phyloP scores from a whole-genome alignment of 208 protist genomes.

The Crithidia acanthocephali region DNA sequence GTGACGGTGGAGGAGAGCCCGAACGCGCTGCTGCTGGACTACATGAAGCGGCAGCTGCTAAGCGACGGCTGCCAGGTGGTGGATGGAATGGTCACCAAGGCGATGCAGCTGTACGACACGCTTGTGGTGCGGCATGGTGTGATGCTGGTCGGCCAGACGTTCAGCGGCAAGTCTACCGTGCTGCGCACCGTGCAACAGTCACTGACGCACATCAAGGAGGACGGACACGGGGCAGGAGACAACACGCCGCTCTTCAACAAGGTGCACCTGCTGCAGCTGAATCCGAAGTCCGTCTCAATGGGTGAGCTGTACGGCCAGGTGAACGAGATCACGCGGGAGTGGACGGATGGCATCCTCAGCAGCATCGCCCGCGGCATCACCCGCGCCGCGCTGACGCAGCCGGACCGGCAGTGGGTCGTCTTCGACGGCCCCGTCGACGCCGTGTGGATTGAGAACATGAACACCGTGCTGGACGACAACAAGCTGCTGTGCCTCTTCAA shows the following conservation, averaged over 20 bases:
- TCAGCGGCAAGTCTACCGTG: conserved; percentile 94
- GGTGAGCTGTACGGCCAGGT: conserved; percentile 97
- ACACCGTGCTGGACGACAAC: conserved; percentile 99
- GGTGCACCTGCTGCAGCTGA: conserved; percentile 87
- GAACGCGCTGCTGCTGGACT: conserved; percentile 84
- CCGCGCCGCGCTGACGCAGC: conserved; percentile 61
- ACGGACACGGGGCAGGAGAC: conserved; percentile 73
- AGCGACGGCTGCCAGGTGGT: conserved; percentile 78
- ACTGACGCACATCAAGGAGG: conserved; percentile 80
- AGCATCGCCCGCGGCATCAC: conserved; percentile 92
- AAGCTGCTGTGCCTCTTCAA: conserved; percentile 98
- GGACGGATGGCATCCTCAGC: conserved; percentile 97
- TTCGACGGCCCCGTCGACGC: conserved; percentile 99
- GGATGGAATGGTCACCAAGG: conserved; percentile 87
- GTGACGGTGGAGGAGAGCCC: conserved; percentile 80
- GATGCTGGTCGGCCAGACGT: conserved; percentile 97
- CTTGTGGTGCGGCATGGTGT: conserved; percentile 93
- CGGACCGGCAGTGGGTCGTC: conserved; percentile 95
- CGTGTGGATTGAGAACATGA: conserved; percentile 99
- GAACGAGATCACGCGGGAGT: conserved; percentile 97
- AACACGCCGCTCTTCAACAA: conserved; percentile 80
- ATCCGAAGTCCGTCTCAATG: conserved; percentile 97
- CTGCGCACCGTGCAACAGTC: conserved; percentile 80
- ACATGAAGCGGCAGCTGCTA: conserved; percentile 76
- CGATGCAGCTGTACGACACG: conserved; percentile 95